These are phyloP conservation scores for Ogataea hybrid DNA, from an alignment of 1,139 yeast genomes.

Conservation along the genomic window DNA sequence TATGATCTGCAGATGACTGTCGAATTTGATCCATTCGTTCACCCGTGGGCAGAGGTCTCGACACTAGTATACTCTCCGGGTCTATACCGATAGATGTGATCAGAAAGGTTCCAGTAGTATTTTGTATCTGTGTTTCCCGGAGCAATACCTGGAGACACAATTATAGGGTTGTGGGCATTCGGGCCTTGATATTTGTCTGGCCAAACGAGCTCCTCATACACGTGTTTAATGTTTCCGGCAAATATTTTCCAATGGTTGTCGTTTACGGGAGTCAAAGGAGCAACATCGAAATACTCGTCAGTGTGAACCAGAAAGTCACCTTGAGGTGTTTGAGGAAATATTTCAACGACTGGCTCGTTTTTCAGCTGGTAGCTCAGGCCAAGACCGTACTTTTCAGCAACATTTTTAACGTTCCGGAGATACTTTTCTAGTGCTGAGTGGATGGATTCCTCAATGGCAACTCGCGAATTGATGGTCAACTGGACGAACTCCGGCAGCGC, in stretches of 20 bases:
- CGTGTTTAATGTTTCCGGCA: slow-evolving; percentile 47
- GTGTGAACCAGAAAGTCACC: slow-evolving; percentile 49
- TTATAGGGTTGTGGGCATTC: slow-evolving; percentile 33
- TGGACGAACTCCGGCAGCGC: slow-evolving; percentile 71
- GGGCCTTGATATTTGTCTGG: slow-evolving; percentile 40
- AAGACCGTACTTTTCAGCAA: slow-evolving; percentile 46
- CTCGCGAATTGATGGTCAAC: slow-evolving; percentile 53
- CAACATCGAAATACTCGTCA: slow-evolving; percentile 39
- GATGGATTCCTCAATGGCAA: slow-evolving; percentile 38
- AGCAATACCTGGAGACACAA: slow-evolving; percentile 62
- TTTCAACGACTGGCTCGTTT: slow-evolving; percentile 31
- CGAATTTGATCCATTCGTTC: slow-evolving; percentile 48
- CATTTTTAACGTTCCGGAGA: slow-evolving; percentile 31
- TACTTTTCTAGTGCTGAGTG: slow-evolving; percentile 29
- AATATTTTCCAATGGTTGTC: slow-evolving; percentile 44
- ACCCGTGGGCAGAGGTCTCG: slow-evolving; percentile 46
- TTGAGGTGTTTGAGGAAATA: slow-evolving; percentile 34
- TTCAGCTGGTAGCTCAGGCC: slow-evolving; percentile 38
- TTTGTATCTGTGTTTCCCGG: slow-evolving; percentile 81
- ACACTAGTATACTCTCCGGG: slow-evolving; percentile 27
- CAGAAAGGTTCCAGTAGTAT: slow-evolving; percentile 66
- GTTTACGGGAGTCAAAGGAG: slow-evolving; percentile 46
- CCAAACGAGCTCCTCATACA: slow-evolving; percentile 45
- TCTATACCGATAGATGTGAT: slow-evolving; percentile 54
- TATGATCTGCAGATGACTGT: slow-evolving; percentile 50